phyloP scores from a whole-genome alignment of 2,329 filamentous ascomycete species.

The Neofusicoccum ribis region DNA sequence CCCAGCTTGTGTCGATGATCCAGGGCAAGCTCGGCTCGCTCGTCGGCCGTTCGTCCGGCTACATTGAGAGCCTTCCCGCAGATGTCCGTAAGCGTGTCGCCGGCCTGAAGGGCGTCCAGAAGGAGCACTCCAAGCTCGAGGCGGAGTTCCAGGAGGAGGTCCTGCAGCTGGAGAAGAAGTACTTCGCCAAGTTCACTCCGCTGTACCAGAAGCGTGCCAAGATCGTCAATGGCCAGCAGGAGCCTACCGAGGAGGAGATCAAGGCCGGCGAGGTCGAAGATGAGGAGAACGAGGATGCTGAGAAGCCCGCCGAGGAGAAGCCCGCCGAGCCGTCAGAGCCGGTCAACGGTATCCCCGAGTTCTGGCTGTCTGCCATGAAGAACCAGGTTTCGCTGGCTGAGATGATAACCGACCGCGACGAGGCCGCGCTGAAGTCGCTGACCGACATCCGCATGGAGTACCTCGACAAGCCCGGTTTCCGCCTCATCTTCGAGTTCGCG shows the following conservation, averaged over 20 bases:
- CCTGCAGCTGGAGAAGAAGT: constrained; percentile 97
- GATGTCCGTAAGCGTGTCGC: constrained; percentile 90
- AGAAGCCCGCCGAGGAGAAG: constrained; percentile 57
- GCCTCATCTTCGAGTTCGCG: constrained; percentile 93
- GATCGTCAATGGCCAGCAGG: constrained; percentile 83
- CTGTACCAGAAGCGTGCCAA: constrained; percentile 92
- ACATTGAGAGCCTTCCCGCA: constrained; percentile 91
- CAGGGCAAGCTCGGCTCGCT: constrained; percentile 92
- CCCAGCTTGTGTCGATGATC: constrained; percentile 93
- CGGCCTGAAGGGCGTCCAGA: constrained; percentile 96
- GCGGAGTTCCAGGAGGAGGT: constrained; percentile 98
- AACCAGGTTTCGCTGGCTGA: constrained; percentile 96
- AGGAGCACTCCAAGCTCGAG: constrained; percentile 97
- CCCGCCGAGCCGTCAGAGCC: constrained; percentile 57
- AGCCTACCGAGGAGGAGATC: constrained; percentile 86
- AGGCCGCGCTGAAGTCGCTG: constrained; percentile 86
- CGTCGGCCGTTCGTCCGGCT: constrained; percentile 92
- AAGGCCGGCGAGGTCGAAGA: constrained; percentile 80
- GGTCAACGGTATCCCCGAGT: constrained; percentile 88
- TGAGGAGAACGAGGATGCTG: constrained; percentile 64
- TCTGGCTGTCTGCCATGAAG: constrained; percentile 99
- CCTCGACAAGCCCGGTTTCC: constrained; percentile 96
- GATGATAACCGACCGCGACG: constrained; percentile 97
- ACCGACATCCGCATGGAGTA: constrained; percentile 98
- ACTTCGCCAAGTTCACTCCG: constrained; percentile 97